Conservation (phyloP, 1,139 yeast genomes). For the Oligophagozyma castellii region DNA sequence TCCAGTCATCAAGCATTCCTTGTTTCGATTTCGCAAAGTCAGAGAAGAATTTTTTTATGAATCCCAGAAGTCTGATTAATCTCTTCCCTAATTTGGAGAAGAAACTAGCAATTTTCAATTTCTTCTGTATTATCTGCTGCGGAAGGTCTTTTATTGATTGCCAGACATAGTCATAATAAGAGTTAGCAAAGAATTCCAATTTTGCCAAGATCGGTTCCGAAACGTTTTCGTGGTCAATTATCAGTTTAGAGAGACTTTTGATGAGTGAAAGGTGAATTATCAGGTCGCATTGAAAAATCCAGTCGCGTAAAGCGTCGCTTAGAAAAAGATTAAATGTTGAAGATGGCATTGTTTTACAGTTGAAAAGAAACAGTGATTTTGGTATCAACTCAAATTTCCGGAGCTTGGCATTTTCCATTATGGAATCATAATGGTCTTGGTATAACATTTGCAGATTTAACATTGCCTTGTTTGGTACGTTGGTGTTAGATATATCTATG, state of each 20-base stretch:
- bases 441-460: slow-evolving; percentile 1
- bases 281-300: slow-evolving; percentile 59
- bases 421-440: background rate
- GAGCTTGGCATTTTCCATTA: slow-evolving; percentile 31
- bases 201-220: background rate
- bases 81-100: slow-evolving; percentile 1
- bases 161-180: background rate
- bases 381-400: slow-evolving; percentile 54
- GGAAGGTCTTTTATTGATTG: background rate
- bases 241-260: slow-evolving; percentile 1
- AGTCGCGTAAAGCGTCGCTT: slow-evolving; percentile 36
- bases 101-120: background rate
- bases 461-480: background rate
- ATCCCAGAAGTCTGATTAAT: slow-evolving; percentile 1
- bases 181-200: background rate
- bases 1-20: slow-evolving; percentile 3
- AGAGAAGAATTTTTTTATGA: slow-evolving; percentile 1
- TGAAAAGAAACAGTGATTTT: slow-evolving; percentile 39
- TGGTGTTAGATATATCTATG: too few species aligned
- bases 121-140: background rate
- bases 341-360: slow-evolving; percentile 41
- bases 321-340: slow-evolving; percentile 52
- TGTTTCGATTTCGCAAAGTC: background rate
- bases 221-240: slow-evolving; percentile 1
- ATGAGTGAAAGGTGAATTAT: slow-evolving; percentile 30